Conservation (phyloP, 345 rosid genomes). For the Garcia nutans region DNA sequence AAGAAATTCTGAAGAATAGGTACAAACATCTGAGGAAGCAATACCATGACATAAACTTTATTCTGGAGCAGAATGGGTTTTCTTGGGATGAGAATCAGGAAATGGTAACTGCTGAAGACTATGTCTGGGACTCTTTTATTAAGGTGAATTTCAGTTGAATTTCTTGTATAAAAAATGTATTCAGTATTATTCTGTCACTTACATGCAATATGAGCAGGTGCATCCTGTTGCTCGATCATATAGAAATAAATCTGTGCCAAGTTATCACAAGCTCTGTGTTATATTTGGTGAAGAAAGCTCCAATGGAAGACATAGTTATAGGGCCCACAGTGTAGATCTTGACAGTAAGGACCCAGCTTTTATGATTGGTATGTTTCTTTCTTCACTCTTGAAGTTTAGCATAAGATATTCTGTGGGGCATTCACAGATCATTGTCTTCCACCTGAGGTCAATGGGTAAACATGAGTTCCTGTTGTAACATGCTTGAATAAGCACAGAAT, state of each 20-base stretch:
- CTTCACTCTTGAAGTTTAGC: conserved; percentile 15
- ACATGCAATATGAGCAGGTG: conserved; percentile 30
- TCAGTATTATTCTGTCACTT: conserved; percentile 3
- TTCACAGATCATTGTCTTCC: conserved; percentile 1
- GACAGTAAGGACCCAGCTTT: conserved; percentile 22
- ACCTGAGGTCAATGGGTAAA: background rate
- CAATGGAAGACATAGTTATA: conserved; percentile 23
- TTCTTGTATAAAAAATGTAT: conserved; percentile 1
- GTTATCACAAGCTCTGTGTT: conserved; percentile 50
- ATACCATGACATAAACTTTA: conserved; percentile 30
- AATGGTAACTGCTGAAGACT: conserved; percentile 39
- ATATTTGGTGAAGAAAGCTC: conserved; percentile 43
- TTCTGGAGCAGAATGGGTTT: conserved; percentile 41
- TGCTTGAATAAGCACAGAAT: too few relatives aligned
- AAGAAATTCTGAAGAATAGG: conserved; percentile 26
- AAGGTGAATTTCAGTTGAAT: conserved; percentile 29
- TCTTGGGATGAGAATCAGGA: conserved; percentile 46
- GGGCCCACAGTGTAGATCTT: conserved; percentile 19
- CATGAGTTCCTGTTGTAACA: too few relatives aligned
- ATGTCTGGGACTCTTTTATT: conserved; percentile 41
- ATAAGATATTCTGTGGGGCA: conserved; percentile 11
- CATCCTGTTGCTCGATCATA: conserved; percentile 37
- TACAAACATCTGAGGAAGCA: conserved; percentile 34
- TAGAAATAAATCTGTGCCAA: conserved; percentile 36
- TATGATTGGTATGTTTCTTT: conserved; percentile 34